These are phyloP conservation scores for Penicillium sp. DNA, from an alignment of 2,329 filamentous ascomycete genomes.

Conservation along the genomic window DNA sequence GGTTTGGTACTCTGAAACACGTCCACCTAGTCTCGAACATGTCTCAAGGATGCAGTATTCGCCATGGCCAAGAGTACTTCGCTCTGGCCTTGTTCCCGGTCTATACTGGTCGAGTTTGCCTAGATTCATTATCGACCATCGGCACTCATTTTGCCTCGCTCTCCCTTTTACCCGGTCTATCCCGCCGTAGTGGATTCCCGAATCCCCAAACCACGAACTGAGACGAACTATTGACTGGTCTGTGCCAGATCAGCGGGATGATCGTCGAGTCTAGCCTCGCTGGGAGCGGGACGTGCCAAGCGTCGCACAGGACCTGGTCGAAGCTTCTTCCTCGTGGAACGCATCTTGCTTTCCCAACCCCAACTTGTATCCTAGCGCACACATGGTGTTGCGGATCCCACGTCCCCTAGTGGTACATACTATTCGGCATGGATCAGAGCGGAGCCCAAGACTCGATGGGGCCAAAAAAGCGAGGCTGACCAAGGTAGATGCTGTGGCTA, in stretches of 20 bases:
- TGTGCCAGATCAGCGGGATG: conserved; percentile 21
- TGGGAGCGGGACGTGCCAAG: conserved; percentile 9
- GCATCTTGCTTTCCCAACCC: conserved; percentile 8
- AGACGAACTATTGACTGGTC: conserved; percentile 22
- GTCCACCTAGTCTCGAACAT: background rate
- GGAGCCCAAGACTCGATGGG: conserved; percentile 4
- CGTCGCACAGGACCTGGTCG: conserved; percentile 2
- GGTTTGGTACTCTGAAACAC: background rate
- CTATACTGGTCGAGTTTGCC: background rate
- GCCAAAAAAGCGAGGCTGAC: conserved; percentile 19
- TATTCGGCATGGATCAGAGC: background rate
- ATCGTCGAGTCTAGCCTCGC: conserved; percentile 15
- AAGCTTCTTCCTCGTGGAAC: conserved; percentile 22
- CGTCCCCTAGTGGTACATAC: background rate
- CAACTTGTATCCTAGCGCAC: conserved; percentile 5
- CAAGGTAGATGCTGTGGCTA: conserved; percentile 15
- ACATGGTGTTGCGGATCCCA: conserved; percentile 13
- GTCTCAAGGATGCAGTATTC: background rate
- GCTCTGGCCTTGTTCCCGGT: no score
- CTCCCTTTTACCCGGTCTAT: background rate
- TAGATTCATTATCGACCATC: background rate
- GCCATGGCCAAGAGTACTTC: background rate
- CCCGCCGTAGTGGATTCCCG: conserved; percentile 2
- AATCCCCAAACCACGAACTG: conserved; percentile 1
- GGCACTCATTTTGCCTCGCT: background rate